These are phyloP conservation scores for Meyerozyma elateridarum DNA, from an alignment of 1,139 yeast species.

Conservation along the genomic window DNA sequence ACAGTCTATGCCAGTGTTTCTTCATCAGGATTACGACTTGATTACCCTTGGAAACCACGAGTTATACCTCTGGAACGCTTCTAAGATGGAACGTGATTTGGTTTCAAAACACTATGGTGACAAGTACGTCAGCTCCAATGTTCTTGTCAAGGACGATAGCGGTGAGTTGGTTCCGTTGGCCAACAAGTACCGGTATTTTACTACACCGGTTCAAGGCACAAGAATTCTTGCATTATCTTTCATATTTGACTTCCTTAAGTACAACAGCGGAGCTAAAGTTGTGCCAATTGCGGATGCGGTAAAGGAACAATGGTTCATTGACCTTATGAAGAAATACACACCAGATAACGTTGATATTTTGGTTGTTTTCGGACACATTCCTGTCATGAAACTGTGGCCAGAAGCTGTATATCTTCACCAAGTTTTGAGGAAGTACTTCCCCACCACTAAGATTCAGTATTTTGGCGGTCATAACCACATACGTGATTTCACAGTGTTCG, in stretches of 20 bases:
- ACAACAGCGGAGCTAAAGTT: constrained; percentile 59
- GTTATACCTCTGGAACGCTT: constrained; percentile 65
- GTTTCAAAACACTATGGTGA: constrained; percentile 59
- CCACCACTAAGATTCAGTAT: constrained; percentile 67
- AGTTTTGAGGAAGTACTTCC: constrained; percentile 52
- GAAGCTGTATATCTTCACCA: constrained; percentile 54
- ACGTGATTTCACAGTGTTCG: constrained; percentile 73
- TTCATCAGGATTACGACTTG: constrained; percentile 66
- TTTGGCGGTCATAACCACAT: constrained; percentile 96
- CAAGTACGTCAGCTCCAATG: constrained; percentile 74
- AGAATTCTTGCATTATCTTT: constrained; percentile 73
- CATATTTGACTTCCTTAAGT: constrained; percentile 68
- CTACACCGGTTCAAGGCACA: constrained; percentile 49
- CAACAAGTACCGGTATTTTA: constrained; percentile 56
- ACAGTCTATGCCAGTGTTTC: constrained; percentile 58
- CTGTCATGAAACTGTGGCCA: constrained; percentile 53
- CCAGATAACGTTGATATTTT: constrained; percentile 53
- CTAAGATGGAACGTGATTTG: constrained; percentile 59
- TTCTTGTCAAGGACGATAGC: constrained; percentile 52
- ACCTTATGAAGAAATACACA: constrained; percentile 39
- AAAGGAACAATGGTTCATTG: constrained; percentile 53
- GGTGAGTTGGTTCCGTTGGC: constrained; percentile 65
- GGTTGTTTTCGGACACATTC: constrained; percentile 76
- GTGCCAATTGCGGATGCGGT: constrained; percentile 57
- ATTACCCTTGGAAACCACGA: constrained; percentile 92